Evolutionary conservation across 2,329 filamentous ascomycete genomes (phyloP).

Genomic region (Botryotinia narcissicola): DNA sequence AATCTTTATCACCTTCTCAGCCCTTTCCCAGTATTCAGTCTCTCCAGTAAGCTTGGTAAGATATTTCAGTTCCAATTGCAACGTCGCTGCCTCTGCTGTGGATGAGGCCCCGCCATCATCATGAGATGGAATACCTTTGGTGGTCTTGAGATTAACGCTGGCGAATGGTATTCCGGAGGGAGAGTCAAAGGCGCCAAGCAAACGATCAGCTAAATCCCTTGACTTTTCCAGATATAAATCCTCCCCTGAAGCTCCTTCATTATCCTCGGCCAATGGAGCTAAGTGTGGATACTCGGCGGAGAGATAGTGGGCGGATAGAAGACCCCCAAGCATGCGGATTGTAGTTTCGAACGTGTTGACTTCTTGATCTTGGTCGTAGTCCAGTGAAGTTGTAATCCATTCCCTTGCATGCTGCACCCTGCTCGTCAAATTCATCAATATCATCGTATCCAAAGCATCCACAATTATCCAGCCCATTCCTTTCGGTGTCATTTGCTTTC

Average conservation of each 20-base stretch:
- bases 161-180: constrained; percentile 83
- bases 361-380: constrained; percentile 89
- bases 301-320: constrained; percentile 93
- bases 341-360: constrained; percentile 98
- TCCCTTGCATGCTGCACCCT: constrained; percentile 80
- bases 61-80: constrained; percentile 98
- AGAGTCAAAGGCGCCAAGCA: constrained; percentile 85
- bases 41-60: constrained; percentile 92
- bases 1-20: constrained; percentile 86
- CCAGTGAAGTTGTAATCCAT: constrained; percentile 79
- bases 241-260: constrained; percentile 71
- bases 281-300: constrained; percentile 78
- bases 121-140: constrained; percentile 75
- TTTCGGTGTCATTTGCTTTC: constrained; percentile 79
- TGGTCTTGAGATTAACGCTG: constrained; percentile 81
- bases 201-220: constrained; percentile 82
- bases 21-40: constrained; percentile 85
- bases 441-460: constrained; percentile 92
- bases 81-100: constrained; percentile 85
- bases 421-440: constrained; percentile 94
- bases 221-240: constrained; percentile 96
- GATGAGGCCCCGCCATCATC: constrained; percentile 84
- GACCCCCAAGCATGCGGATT: constrained; percentile 92
- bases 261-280: constrained; percentile 69
- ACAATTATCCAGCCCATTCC: constrained; percentile 98